Percentiles rank a stretch among this genome's conserved stretches.
Evolutionary conservation across 202 grass and related monocot genomes (phyloP).

Genomic region (Setaria italica): DNA sequence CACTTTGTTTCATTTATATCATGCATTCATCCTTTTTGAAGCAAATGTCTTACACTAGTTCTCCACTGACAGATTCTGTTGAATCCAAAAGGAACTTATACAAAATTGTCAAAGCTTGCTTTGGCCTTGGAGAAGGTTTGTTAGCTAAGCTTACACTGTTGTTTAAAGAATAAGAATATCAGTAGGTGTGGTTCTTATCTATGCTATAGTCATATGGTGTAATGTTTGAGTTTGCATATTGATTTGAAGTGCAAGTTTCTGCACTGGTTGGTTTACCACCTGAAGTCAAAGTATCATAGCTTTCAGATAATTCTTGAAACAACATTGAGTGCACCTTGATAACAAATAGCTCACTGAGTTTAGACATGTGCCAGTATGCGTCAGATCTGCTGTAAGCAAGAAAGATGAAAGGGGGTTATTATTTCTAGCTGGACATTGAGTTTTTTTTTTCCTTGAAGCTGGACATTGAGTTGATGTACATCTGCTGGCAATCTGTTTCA

Average conservation of each 20-base stretch:
- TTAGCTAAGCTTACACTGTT: slow-evolving; percentile 28
- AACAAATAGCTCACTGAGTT: slow-evolving; percentile 1
- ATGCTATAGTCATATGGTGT: not conserved
- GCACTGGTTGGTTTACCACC: not conserved
- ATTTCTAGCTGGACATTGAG: not conserved
- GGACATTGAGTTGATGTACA: not conserved
- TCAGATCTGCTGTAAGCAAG: not conserved
- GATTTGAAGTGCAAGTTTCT: slow-evolving; percentile 9
- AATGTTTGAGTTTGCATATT: not conserved
- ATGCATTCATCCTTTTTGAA: not conserved
- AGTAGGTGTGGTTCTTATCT: slow-evolving; percentile 3
- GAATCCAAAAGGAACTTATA: slow-evolving; percentile 90
- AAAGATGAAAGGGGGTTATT: not conserved
- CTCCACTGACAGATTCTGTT: slow-evolving; percentile 76
- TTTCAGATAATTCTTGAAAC: not conserved
- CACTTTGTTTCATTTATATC: slow-evolving; percentile 4
- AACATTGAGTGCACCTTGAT: not conserved
- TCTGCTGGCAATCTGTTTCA: not conserved
- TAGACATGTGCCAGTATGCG: not conserved
- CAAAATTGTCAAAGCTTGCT: slow-evolving; percentile 76
- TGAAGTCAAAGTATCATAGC: slow-evolving; percentile 14
- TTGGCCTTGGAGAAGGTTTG: slow-evolving; percentile 96
- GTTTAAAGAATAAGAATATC: slow-evolving; percentile 5
- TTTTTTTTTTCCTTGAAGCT: not conserved
- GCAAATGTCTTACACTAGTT: slow-evolving; percentile 42